A percentile compares a stretch with the other conserved stretches of the same genome.
These are phyloP conservation scores for Trichoderma simmonsii DNA, from an alignment of 2,329 filamentous ascomycete genomes.

Conservation along the genomic window DNA sequence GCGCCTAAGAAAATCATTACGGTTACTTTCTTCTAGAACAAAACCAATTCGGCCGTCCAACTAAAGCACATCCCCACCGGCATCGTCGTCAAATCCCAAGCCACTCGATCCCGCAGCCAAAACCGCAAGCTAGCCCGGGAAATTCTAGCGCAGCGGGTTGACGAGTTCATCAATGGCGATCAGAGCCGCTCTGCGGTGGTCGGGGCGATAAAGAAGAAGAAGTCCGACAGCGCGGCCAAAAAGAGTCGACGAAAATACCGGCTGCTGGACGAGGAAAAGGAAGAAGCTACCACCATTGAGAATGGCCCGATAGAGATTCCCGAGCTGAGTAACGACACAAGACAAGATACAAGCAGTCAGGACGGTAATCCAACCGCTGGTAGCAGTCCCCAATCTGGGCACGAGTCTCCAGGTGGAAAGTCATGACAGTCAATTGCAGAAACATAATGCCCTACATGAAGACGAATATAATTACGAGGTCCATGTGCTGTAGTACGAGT, in stretches of 20 bases:
- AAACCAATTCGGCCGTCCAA: slow-evolving; percentile 93
- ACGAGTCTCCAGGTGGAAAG: not conserved
- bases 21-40: slow-evolving; percentile 61
- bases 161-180: slow-evolving; percentile 69
- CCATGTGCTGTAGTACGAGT: not conserved
- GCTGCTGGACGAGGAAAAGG: slow-evolving; percentile 52
- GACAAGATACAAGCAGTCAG: not conserved
- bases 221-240: slow-evolving; percentile 72
- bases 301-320: not conserved
- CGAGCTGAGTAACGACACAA: not conserved
- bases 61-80: slow-evolving; percentile 87
- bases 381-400: not conserved
- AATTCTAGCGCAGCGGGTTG: slow-evolving; percentile 70
- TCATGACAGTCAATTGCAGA: not conserved
- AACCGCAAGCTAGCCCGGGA: slow-evolving; percentile 83
- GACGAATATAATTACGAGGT: not conserved
- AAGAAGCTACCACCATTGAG: slow-evolving; percentile 1
- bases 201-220: slow-evolving; percentile 60
- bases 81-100: slow-evolving; percentile 90
- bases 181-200: slow-evolving; percentile 65
- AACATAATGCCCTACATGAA: not conserved
- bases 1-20: not conserved
- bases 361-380: not conserved
- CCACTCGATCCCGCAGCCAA: slow-evolving; percentile 78
- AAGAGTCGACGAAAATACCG: slow-evolving; percentile 80